Percentiles rank a stretch among this genome's conserved stretches.
Conservation (phyloP, 225 moss, liverwort and hornwort species). For the Pseudisothecium myosuroides region DNA sequence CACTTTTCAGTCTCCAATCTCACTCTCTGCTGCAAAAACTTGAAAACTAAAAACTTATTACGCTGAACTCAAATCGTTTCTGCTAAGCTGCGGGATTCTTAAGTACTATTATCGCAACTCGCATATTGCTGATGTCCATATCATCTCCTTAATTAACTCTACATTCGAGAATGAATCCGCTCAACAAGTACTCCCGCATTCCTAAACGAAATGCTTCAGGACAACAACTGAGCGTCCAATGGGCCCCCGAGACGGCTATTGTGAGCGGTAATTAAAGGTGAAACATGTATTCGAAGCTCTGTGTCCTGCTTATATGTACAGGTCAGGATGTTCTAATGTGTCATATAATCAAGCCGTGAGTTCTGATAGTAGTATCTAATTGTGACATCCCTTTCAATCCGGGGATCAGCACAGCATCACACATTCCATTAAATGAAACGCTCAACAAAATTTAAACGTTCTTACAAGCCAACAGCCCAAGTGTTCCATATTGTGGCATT, state of each 20-base stretch:
- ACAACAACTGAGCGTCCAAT: neutral
- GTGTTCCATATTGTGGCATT: rapidly evolving
- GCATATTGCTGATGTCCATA: no score
- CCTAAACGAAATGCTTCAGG: neutral
- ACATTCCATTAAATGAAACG: neutral
- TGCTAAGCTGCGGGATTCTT: neutral
- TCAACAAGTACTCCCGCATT: neutral
- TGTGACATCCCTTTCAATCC: neutral
- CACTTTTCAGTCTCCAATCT: neutral
- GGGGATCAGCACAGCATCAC: neutral
- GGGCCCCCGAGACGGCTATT: neutral
- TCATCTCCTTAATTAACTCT: neutral
- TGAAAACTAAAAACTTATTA: neutral
- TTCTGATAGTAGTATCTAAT: neutral
- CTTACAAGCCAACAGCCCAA: conserved; percentile 7
- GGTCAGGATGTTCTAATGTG: neutral
- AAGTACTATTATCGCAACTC: neutral
- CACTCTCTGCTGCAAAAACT: neutral
- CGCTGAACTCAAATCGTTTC: neutral
- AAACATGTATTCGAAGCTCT: neutral
- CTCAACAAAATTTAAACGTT: neutral
- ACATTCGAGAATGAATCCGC: neutral
- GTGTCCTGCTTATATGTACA: neutral
- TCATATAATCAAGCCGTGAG: neutral
- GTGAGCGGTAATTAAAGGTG: neutral